phyloP scores from a whole-genome alignment of 73 alveolate genomes.

The Tetrahymena elliotti region DNA sequence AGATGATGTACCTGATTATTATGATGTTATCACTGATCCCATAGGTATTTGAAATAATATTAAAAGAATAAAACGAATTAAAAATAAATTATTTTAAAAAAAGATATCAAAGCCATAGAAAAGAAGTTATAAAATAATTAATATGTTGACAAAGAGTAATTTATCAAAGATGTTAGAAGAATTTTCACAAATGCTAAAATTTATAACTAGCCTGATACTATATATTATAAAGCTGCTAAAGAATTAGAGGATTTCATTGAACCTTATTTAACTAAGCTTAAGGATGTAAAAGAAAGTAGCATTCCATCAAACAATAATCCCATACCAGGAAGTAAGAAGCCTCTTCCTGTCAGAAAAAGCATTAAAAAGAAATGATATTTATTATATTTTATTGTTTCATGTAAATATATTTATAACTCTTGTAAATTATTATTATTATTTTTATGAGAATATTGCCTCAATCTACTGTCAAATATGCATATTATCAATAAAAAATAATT shows the following conservation, averaged over 20 bases:
- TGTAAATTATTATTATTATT: background rate
- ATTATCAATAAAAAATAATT: too few relatives aligned
- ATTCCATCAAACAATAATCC: background rate
- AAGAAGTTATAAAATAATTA: constrained; percentile 62
- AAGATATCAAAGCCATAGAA: constrained; percentile 60
- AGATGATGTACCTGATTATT: constrained; percentile 84
- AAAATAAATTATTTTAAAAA: background rate
- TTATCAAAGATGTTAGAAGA: constrained; percentile 67
- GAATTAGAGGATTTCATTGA: constrained; percentile 57
- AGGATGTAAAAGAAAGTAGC: constrained; percentile 34
- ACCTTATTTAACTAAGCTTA: constrained; percentile 61
- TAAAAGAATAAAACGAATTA: background rate
- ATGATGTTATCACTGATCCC: constrained; percentile 86
- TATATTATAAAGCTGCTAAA: constrained; percentile 75
- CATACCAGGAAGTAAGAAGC: background rate
- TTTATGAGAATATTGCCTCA: background rate
- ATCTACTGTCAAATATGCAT: too few relatives aligned
- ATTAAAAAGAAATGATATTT: background rate
- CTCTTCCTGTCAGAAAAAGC: background rate
- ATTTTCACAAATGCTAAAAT: constrained; percentile 71
- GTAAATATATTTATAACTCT: background rate
- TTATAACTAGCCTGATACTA: constrained; percentile 63
- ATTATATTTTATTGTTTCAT: too few relatives aligned
- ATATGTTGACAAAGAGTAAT: constrained; percentile 49
- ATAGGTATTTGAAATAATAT: constrained; percentile 15